Base-by-base conservation (phyloP, 2,329 filamentous ascomycete species). In the Phyllosticta citriasiana region DNA sequence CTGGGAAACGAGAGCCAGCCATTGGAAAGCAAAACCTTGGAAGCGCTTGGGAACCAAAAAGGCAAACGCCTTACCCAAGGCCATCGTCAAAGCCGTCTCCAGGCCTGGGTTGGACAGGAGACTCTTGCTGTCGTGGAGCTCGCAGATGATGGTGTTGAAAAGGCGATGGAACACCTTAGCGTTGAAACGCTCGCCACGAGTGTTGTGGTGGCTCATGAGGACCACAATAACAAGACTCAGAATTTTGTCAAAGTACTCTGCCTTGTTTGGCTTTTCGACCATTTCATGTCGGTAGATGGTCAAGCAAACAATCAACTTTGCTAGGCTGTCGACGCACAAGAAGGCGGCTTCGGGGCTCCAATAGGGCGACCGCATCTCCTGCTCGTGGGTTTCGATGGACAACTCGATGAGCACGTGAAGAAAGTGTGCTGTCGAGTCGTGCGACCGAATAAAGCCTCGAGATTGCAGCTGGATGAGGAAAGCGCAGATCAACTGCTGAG, bases 151-250 rank as follows among this genome's bases (percentile, higher is more conserved):
- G 68, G 88, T 83, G 0, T 91, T 93, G 70, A 97, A 88, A 52
- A 99, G 81, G 54, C 93, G 86, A 82, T 92, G 94, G 79, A 97
- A 97, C 30, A 95, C 86, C 64, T 90, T 87, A 70, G 93, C 88
- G 68, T 91, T 93, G 78, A 96, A 92, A 50, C 81, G 82, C 59
- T 96, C 91, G 3, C 86, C 88, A 54, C 88, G 85, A 73, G 87
- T 89, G 61, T 88, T 82, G 68, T 95, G 88, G 71, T 97, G 91
- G 67, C 94, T 86, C 72, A 89, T 93, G 63, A 97, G 80, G 3
- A 97, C 83, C 61, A 99, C 77, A 3, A 91, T 83, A 35, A 90
- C 78, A n/a, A 97, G 77, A 6, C 88, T 85, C 51, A 97, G 76
- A 57, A 93, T 84, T 1, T 88, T 88, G 66, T 93, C 88, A 55